Evolutionary conservation across 305 asterid species (phyloP), one percentile per base, ranked within the genome.

Genomic region (Fraxinus floribunda): DNA sequence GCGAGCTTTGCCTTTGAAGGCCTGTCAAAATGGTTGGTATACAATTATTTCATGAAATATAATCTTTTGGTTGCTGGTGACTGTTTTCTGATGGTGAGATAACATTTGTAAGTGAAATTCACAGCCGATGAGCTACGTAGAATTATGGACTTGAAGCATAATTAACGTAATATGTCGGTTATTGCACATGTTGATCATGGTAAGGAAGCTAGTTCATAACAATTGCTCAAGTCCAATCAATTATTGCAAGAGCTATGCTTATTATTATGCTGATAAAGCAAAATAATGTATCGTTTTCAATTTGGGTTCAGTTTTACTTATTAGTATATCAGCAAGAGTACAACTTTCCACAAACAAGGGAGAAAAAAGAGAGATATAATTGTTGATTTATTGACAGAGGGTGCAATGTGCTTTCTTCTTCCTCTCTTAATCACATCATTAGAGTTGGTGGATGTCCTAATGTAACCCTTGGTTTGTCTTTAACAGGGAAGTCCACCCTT

Each of bases 401-500:
- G 9, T 5, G 24, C 66, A 18, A 15, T 55, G 66, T 55, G 66
- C 9, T 55, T 55, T 55, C 24, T 55, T 55, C 9, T 13, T 55
- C 9, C 66, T 55, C 9, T 5, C 24, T 55, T n/a, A 44, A 10
- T 44, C n/a, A 44, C 55, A 3, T 11, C 24, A 55, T 55, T 55
- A 55, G 24, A 18, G 66, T 55, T 16, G 66, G 66, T 5, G 24
- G 8, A 52, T n/a, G 7, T 52, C 64, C 66, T 71, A 71, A 71
- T 8, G 3, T 24, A 64, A 24, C 72, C 35, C 0, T 64, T 64
- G 10, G 2, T 9, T 64, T 20, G 0, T 64, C 15, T 24, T 24
- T 20, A 24, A 7, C 72, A 83, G 86, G 83, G 70, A 83, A 83
- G 74, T 83, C 85, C 11, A 83, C 85, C 24, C 80, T 83, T n/a